These are phyloP conservation scores for Kandelia obovata DNA, from an alignment of 345 rosid species.

Conservation along the genomic window DNA sequence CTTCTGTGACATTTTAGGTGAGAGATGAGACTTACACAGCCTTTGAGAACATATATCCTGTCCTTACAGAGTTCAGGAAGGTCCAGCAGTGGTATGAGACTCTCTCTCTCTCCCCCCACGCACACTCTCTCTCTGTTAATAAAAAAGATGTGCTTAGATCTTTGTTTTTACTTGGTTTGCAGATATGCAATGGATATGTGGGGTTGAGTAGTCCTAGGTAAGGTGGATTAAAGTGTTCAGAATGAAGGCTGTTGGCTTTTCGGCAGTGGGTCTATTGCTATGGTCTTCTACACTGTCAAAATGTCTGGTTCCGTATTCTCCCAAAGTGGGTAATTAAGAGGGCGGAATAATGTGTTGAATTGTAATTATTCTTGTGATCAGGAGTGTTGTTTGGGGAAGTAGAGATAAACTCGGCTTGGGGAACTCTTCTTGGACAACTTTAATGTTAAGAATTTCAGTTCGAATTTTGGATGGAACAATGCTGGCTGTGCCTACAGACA, in stretches of 20 bases:
- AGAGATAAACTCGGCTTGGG: too few species aligned
- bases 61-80: constrained; percentile 86
- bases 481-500: not conserved
- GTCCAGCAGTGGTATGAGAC: constrained; percentile 68
- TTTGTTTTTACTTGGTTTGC: not conserved
- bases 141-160: not conserved
- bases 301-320: not conserved
- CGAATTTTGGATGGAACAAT: constrained; percentile 9
- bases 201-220: not conserved
- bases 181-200: constrained; percentile 10
- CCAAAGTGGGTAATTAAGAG: not conserved
- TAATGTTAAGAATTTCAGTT: not conserved
- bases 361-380: constrained; percentile 10
- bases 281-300: not conserved
- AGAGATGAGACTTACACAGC: constrained; percentile 92
- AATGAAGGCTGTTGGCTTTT: not conserved
- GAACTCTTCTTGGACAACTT: constrained; percentile 2
- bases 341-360: not conserved
- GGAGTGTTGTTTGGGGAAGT: not conserved
- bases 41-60: constrained; percentile 96
- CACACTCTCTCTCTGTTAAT: too few species aligned
- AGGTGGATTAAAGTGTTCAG: constrained; percentile 10
- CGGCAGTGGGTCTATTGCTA: constrained; percentile 1
- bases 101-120: not conserved
- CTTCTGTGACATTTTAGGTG: constrained; percentile 40